phyloP scores from a whole-genome alignment of 305 asterid genomes.

The Fraxinus dipetala region DNA sequence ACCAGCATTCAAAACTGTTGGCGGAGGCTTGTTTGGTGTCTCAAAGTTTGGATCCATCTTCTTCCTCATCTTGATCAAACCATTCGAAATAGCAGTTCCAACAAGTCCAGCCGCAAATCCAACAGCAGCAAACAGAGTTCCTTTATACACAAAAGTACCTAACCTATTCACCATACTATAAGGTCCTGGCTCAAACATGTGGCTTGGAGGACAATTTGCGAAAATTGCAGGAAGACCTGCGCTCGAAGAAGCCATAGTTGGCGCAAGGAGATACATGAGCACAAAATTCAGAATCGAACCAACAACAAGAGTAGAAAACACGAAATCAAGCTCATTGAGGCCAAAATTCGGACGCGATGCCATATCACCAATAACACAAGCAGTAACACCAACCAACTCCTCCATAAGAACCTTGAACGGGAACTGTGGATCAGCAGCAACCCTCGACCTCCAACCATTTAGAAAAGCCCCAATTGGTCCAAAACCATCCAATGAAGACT shows the following conservation, averaged over 20 bases:
- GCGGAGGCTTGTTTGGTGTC: conserved; percentile 52
- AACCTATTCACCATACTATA: conserved; percentile 34
- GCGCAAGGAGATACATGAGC: conserved; percentile 51
- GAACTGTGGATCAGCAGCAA: conserved; percentile 49
- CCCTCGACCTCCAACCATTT: conserved; percentile 48
- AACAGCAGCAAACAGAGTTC: conserved; percentile 40
- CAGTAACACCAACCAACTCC: conserved; percentile 48
- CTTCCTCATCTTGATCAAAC: conserved; percentile 40
- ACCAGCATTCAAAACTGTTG: conserved; percentile 38
- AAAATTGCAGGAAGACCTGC: conserved; percentile 39
- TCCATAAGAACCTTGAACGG: conserved; percentile 56
- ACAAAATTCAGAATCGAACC: conserved; percentile 45
- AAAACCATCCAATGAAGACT: conserved; percentile 21
- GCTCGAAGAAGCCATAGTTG: conserved; percentile 28
- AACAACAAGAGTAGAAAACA: conserved; percentile 50
- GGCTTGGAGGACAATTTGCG: conserved; percentile 44
- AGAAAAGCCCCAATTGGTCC: conserved; percentile 48
- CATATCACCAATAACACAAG: conserved; percentile 51
- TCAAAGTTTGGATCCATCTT: conserved; percentile 50
- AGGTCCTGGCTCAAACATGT: conserved; percentile 53
- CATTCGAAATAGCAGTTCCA: conserved; percentile 49
- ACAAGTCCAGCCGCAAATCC: conserved; percentile 52
- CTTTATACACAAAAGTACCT: conserved; percentile 48
- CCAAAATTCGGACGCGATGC: conserved; percentile 53
- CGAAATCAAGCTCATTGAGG: conserved; percentile 50